Evolutionary conservation across 129 eudicot species (phyloP).

Genomic region (Silybum marianum): DNA sequence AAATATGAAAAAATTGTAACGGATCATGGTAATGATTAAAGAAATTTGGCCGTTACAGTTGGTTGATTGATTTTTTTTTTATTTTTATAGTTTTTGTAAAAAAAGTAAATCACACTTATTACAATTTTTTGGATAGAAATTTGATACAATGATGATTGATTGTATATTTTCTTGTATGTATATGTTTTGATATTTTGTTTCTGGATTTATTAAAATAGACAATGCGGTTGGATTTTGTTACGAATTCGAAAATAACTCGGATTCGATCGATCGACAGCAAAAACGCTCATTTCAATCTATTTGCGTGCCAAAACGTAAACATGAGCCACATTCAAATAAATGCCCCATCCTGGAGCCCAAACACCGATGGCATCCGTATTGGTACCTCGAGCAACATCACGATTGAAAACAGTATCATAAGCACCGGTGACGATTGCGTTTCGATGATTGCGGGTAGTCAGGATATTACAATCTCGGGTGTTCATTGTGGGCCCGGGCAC

Average conservation of each 20-base stretch:
- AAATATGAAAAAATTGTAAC: slow-evolving; percentile 17
- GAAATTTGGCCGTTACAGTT: not conserved
- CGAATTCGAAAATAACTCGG: slow-evolving; percentile 42
- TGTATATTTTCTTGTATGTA: not conserved
- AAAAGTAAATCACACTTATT: no score
- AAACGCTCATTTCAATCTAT: slow-evolving; percentile 54
- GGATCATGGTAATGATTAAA: slow-evolving; percentile 5
- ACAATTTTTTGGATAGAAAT: not conserved
- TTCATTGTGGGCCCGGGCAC: slow-evolving; percentile 86
- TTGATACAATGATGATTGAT: not conserved
- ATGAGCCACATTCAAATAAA: slow-evolving; percentile 39
- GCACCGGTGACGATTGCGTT: slow-evolving; percentile 82
- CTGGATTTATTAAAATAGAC: slow-evolving; percentile 30
- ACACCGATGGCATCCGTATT: slow-evolving; percentile 74
- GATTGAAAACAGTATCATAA: slow-evolving; percentile 35
- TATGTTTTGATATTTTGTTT: not conserved
- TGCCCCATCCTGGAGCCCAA: slow-evolving; percentile 52
- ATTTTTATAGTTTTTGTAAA: no score
- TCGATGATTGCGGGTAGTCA: slow-evolving; percentile 50
- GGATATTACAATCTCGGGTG: slow-evolving; percentile 31
- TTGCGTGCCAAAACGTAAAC: slow-evolving; percentile 46
- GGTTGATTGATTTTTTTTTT: not conserved
- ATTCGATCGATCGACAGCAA: slow-evolving; percentile 57
- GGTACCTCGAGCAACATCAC: slow-evolving; percentile 48
- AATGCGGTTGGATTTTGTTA: slow-evolving; percentile 60